A percentile compares a stretch with the other conserved stretches of the same genome.
phyloP scores from a whole-genome alignment of 352 stramenopile species.

The Phytophthora europaea region DNA sequence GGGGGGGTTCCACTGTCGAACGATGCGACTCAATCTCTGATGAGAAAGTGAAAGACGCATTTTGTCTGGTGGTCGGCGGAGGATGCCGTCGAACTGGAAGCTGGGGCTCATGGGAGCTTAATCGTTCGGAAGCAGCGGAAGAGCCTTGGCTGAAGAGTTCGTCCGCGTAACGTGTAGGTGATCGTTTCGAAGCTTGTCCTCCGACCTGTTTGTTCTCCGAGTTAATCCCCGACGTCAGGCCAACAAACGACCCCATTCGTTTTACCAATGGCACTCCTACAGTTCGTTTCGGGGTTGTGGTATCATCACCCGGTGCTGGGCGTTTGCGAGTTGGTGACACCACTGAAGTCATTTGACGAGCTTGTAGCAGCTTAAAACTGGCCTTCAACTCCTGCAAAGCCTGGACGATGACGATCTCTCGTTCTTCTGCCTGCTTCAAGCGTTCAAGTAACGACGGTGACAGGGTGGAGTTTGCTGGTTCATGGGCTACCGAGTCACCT shows the following conservation, averaged over 20 bases:
- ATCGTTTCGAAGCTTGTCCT: constrained; percentile 14
- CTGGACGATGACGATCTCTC: constrained; percentile 30
- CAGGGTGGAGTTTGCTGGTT: not conserved
- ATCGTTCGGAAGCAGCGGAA: not conserved
- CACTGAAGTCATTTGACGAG: constrained; percentile 1
- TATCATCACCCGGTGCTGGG: constrained; percentile 11
- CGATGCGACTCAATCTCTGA: constrained; percentile 21
- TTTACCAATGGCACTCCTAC: constrained; percentile 20
- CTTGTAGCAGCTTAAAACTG: constrained; percentile 21
- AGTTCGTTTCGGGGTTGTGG: not conserved
- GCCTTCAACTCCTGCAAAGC: constrained; percentile 30
- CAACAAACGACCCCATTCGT: constrained; percentile 33
- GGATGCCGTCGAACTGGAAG: not conserved
- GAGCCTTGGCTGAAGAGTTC: constrained; percentile 27
- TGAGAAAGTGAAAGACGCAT: constrained; percentile 17
- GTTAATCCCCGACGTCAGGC: constrained; percentile 5
- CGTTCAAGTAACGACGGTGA: constrained; percentile 18
- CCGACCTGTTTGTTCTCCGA: constrained; percentile 8
- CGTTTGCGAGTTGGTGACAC: not conserved
- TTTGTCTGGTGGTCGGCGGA: not conserved
- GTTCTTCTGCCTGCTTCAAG: constrained; percentile 30
- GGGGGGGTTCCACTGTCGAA: constrained; percentile 2
- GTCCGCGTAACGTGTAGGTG: constrained; percentile 40
- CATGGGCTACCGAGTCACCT: not conserved
- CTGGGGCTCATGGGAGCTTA: not conserved